A percentile compares a stretch with the other conserved stretches of the same genome.
phyloP scores from a whole-genome alignment of 345 rosid genomes.

The Dovyalis caffra region DNA sequence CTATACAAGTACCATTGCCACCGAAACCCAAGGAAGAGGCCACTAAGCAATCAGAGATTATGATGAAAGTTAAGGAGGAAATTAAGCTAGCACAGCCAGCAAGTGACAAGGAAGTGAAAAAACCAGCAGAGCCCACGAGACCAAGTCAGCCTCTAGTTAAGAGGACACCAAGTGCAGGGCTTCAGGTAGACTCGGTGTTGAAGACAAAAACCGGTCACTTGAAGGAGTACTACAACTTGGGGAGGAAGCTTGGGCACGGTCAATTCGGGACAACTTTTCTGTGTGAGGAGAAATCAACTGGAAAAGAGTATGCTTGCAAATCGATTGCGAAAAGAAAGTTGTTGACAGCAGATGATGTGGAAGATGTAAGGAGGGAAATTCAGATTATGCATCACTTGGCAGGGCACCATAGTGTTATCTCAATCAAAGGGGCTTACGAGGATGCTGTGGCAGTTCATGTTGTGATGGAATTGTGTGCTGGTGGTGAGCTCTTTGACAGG shows the following conservation, averaged over 20 bases:
- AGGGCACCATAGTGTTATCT: conserved; percentile 64
- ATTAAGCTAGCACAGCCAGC: conserved; percentile 7
- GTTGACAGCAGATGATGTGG: conserved; percentile 59
- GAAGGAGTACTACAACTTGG: conserved; percentile 64
- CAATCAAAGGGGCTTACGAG: conserved; percentile 82
- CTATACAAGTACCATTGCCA: neutral
- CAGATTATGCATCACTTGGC: conserved; percentile 85
- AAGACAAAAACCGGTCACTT: conserved; percentile 60
- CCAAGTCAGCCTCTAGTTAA: conserved; percentile 44
- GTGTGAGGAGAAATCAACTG: conserved; percentile 68
- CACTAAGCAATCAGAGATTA: too few species aligned
- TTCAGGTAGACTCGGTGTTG: conserved; percentile 55
- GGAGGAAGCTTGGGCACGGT: conserved; percentile 78
- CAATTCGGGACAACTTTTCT: conserved; percentile 90
- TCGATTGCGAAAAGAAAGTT: conserved; percentile 85
- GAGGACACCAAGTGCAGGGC: conserved; percentile 60
- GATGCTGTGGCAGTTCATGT: conserved; percentile 83
- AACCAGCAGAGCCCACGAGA: conserved; percentile 20
- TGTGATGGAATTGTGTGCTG: conserved; percentile 88
- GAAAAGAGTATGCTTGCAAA: conserved; percentile 80
- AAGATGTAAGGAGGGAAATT: conserved; percentile 88
- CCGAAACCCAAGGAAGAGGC: neutral
- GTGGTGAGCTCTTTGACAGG: conserved; percentile 93
- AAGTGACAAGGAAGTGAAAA: conserved; percentile 8
- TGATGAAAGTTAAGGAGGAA: conserved; percentile 5